Evolutionary conservation across 805 yeast species (phyloP), one percentile per base, ranked within the genome.

Genomic region (Candida boleticola): DNA sequence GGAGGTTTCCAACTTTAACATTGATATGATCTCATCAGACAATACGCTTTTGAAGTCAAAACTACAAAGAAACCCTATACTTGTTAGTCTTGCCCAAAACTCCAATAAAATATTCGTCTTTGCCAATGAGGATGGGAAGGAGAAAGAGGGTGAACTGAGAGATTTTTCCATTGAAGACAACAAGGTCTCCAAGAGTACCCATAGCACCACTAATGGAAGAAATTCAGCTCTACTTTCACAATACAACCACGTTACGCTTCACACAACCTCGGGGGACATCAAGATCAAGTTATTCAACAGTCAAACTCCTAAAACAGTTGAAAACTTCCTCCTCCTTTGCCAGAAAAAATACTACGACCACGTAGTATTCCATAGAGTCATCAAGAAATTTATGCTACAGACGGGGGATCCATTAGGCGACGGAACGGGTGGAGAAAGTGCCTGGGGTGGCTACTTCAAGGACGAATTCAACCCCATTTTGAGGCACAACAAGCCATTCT

Each of bases 221-320:
- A 37, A 25, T 37, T 36, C 30, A 33, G 34, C 10, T 10, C 26
- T 21, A 16, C 5, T 38, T 4, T 14, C 21, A 4, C 40, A 32
- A 10, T 30, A 35, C 16, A 10, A 45, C 4, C 36, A 29, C 14
- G 50, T 43, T 2, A 50, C 50, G 2, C 37, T 58, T 7, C 61
- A 73, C 47, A 73, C 78, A 1, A 60, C 71, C 3, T 36, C 60
- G 10, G 78, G 78, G 2, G 78, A 73, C 47, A 71, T 73, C 21
- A 54, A 56, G 29, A 48, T 73, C 19, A 52, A 59, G 25, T 46
- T 73, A 18, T 66, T 51, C 45, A 64, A 60, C 3, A 49, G 59
- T 32, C 53, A 58, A 20, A 67, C 70, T 0, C 77, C 77, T 3
- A 49, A 61, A 32, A 66, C 77, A 1, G 68, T 61, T 10, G 72